Conservation (phyloP, 768 basidiomycete genomes). For the Pisolithus orientalis region DNA sequence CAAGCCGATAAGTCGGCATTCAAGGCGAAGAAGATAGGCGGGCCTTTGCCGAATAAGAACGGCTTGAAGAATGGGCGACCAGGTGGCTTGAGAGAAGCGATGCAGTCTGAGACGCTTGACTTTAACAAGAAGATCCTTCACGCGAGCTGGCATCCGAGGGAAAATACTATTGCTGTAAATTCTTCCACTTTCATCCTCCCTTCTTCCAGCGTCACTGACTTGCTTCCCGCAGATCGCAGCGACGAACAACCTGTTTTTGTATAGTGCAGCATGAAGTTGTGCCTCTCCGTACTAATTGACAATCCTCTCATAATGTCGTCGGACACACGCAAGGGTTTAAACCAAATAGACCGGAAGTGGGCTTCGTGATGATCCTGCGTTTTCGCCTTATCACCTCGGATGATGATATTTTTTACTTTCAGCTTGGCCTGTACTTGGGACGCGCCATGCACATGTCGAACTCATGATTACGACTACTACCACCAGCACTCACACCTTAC, state of each 20-base stretch:
- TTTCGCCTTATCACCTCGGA: conserved; percentile 17
- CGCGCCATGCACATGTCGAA: conserved; percentile 18
- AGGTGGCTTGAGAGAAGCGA: conserved; percentile 67
- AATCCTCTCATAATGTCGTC: background rate
- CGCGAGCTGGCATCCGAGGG: conserved; percentile 95
- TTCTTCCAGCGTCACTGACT: background rate
- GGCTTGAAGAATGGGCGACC: conserved; percentile 73
- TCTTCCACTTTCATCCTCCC: conserved; percentile 30
- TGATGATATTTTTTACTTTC: conserved; percentile 10
- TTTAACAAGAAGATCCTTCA: conserved; percentile 98
- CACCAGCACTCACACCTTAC: conserved; percentile 20
- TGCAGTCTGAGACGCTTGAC: conserved; percentile 82
- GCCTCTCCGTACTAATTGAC: background rate
- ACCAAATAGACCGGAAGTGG: conserved; percentile 9
- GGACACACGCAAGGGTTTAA: conserved; percentile 8
- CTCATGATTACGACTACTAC: conserved; percentile 21
- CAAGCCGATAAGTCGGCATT: conserved; percentile 99
- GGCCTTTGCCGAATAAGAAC: conserved; percentile 65
- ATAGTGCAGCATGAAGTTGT: conserved; percentile 25
- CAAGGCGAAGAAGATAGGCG: conserved; percentile 98
- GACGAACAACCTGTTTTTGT: conserved; percentile 9
- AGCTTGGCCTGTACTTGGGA: conserved; percentile 17
- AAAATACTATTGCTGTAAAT: conserved; percentile 94
- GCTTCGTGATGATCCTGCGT: conserved; percentile 8
- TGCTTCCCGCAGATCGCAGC: background rate